Conservation (phyloP, 805 yeast genomes). For the Ogataea allantospora region DNA sequence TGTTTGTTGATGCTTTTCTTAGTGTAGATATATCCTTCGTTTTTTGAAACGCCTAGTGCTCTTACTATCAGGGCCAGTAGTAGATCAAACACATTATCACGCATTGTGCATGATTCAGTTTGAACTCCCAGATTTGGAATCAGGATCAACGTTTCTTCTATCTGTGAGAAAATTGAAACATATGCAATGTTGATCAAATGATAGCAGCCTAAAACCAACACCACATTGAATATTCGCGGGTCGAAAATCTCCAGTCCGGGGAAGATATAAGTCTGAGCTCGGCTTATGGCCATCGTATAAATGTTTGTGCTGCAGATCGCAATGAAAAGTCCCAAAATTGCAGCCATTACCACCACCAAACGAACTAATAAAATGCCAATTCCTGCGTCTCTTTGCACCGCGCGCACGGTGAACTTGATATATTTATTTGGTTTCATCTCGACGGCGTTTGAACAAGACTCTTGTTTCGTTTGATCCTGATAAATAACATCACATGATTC, state of each 20-base stretch:
- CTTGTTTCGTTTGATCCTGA: constrained; percentile 14
- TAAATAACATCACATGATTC: constrained; percentile 19
- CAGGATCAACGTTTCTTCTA: constrained; percentile 43
- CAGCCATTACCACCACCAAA: constrained; percentile 5
- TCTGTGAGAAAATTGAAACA: constrained; percentile 33
- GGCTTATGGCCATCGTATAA: background rate
- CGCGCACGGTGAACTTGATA: constrained; percentile 21
- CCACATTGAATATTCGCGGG: constrained; percentile 7
- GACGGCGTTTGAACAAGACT: background rate
- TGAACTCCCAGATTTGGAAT: constrained; percentile 51
- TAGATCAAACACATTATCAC: constrained; percentile 23
- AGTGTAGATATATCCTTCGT: constrained; percentile 1
- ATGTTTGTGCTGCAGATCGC: background rate
- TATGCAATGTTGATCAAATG: constrained; percentile 20
- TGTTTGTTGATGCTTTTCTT: constrained; percentile 18
- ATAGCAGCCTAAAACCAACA: constrained; percentile 16
- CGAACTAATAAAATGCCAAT: constrained; percentile 1
- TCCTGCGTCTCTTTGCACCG: constrained; percentile 5
- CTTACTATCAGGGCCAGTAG: constrained; percentile 3
- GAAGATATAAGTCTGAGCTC: background rate
- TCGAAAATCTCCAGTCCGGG: background rate
- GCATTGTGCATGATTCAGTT: constrained; percentile 34
- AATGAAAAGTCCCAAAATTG: constrained; percentile 10
- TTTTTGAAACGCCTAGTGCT: constrained; percentile 6
- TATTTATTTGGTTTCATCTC: constrained; percentile 13